These are phyloP conservation scores for Acanthamoeba culbertsoni DNA, from an alignment of 208 protist genomes.

Conservation along the genomic window DNA sequence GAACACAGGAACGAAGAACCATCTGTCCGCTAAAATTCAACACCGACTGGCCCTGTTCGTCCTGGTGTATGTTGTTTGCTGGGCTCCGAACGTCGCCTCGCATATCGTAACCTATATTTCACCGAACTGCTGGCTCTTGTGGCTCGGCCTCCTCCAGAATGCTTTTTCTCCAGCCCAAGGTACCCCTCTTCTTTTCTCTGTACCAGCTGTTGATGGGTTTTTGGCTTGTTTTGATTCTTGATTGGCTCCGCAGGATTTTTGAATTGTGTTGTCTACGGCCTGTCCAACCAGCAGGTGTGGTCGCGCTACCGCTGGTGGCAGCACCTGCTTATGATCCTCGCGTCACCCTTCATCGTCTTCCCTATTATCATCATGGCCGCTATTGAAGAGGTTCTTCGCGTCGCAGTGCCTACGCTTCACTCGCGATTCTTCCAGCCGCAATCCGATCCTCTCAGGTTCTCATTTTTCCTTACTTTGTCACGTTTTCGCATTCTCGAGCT, in stretches of 20 bases:
- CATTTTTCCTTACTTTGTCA: background rate
- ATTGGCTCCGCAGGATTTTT: background rate
- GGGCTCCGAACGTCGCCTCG: constrained; percentile 18
- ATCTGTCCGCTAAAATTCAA: background rate
- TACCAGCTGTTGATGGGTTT: background rate
- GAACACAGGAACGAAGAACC: constrained; percentile 17
- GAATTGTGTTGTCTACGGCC: constrained; percentile 15
- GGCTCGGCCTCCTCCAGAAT: constrained; percentile 4
- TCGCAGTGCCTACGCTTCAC: background rate
- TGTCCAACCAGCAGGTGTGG: constrained; percentile 14
- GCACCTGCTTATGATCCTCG: constrained; percentile 7
- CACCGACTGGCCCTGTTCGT: constrained; percentile 6
- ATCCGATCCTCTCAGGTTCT: background rate
- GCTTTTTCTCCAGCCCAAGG: constrained; percentile 1
- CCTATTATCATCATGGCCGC: background rate
- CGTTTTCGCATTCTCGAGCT: background rate
- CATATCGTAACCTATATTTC: background rate
- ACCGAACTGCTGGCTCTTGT: background rate
- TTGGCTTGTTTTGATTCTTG: background rate
- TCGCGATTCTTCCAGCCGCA: background rate
- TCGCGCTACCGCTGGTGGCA: constrained; percentile 13
- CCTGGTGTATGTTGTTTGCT: constrained; percentile 40
- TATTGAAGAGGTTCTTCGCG: background rate
- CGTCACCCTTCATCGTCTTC: constrained; percentile 2
- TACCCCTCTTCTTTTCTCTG: background rate